Conservation (phyloP, 352 stramenopile genomes). For the Plasmopara muralis region DNA sequence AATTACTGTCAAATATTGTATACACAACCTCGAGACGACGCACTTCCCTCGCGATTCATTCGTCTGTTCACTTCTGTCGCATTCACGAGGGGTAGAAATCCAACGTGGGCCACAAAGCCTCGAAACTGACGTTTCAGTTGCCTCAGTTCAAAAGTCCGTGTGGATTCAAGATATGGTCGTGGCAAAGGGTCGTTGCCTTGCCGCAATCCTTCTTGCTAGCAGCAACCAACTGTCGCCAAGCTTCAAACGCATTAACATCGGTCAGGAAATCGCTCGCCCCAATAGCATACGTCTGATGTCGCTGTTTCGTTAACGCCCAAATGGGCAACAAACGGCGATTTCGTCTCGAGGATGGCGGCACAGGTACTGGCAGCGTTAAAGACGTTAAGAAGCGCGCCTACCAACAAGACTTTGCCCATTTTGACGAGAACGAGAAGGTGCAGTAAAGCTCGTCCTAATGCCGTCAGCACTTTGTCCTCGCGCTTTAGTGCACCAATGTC, state of each 20-base stretch:
- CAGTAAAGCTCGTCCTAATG: slow-evolving; percentile 89
- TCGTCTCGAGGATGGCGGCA: slow-evolving; percentile 69
- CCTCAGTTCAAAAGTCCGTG: slow-evolving; percentile 50
- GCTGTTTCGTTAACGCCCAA: slow-evolving; percentile 56
- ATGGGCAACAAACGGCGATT: slow-evolving; percentile 78
- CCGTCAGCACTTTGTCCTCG: slow-evolving; percentile 80
- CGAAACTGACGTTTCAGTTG: slow-evolving; percentile 79
- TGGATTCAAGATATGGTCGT: slow-evolving; percentile 55
- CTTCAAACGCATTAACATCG: slow-evolving; percentile 69
- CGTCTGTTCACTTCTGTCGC: slow-evolving; percentile 4
- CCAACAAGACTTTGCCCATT: slow-evolving; percentile 96
- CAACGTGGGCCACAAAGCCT: slow-evolving; percentile 51
- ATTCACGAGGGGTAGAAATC: slow-evolving; percentile 34
- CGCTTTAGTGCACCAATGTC: slow-evolving; percentile 81
- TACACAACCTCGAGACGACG: slow-evolving; percentile 5
- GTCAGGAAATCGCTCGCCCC: slow-evolving; percentile 66
- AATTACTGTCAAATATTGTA: no score
- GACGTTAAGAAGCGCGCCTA: slow-evolving; percentile 91
- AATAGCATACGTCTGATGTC: slow-evolving; percentile 48
- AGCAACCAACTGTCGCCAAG: slow-evolving; percentile 38
- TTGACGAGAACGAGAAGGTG: slow-evolving; percentile 94
- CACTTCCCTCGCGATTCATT: slow-evolving; percentile 43
- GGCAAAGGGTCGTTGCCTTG: slow-evolving; percentile 61
- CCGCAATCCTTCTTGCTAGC: slow-evolving; percentile 10
- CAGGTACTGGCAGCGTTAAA: slow-evolving; percentile 62